phyloP scores from a whole-genome alignment of 2,329 filamentous ascomycete species.

The Xylariales sp. region DNA sequence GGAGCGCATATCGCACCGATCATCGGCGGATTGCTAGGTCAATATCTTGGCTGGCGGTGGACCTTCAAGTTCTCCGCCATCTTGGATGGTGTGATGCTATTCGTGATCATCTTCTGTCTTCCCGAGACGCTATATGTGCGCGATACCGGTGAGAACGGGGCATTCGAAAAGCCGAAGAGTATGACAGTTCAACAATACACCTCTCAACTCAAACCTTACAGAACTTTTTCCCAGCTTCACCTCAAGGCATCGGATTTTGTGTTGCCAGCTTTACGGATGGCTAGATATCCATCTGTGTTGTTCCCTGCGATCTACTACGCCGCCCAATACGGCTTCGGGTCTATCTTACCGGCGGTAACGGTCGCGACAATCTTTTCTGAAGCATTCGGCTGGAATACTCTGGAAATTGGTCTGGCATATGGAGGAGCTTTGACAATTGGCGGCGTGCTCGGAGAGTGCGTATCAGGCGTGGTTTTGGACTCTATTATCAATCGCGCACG shows the following conservation, averaged over 20 bases:
- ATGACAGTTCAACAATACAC: too few species aligned
- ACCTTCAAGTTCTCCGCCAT: conserved; percentile 21
- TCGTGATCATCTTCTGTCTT: conserved; percentile 18
- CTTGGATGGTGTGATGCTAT: conserved; percentile 15
- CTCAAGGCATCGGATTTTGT: conserved; percentile 12
- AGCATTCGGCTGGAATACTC: conserved; percentile 17
- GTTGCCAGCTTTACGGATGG: conserved; percentile 16
- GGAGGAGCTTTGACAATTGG: conserved; percentile 19
- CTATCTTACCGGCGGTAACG: conserved; percentile 17
- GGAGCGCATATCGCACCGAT: conserved; percentile 15
- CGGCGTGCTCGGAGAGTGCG: conserved; percentile 19
- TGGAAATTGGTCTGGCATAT: conserved; percentile 18
- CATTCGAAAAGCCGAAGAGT: neutral
- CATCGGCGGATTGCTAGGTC: conserved; percentile 22
- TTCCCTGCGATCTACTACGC: conserved; percentile 18
- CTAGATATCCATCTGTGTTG: conserved; percentile 14
- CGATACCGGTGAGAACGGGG: too few species aligned
- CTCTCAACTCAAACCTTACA: too few species aligned
- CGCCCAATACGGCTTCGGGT: conserved; percentile 18
- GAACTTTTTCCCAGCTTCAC: conserved; percentile 2
- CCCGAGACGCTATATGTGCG: conserved; percentile 22
- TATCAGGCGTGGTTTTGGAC: conserved; percentile 22
- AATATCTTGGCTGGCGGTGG: conserved; percentile 20
- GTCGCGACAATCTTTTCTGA: conserved; percentile 14
- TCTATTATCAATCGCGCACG: conserved; percentile 22